phyloP scores from a whole-genome alignment of 2,329 filamentous ascomycete species.

The Chaetomium olivaceum region DNA sequence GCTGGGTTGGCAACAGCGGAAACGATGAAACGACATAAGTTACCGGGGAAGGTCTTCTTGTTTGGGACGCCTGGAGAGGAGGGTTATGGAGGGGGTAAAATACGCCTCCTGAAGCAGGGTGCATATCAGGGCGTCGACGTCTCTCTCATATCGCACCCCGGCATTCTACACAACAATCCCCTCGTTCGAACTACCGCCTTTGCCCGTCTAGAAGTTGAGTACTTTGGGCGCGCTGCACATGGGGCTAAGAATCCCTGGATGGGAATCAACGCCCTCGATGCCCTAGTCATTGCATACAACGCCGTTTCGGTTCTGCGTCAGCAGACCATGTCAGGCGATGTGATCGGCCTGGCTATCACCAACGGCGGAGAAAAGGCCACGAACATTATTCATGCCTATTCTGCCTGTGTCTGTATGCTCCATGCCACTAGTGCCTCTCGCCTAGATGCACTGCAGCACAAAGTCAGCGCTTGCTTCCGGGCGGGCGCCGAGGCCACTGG shows the following conservation, averaged over 20 bases:
- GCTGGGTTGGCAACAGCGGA: conserved; percentile 9
- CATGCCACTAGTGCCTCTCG: neutral
- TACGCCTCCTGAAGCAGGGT: neutral
- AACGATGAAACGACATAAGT: neutral
- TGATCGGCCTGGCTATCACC: conserved; percentile 11
- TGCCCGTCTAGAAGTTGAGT: conserved; percentile 1
- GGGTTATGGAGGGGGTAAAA: conserved; percentile 11
- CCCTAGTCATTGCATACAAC: conserved; percentile 10
- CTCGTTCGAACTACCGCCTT: conserved; percentile 14
- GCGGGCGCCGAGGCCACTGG: conserved; percentile 13
- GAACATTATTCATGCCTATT: conserved; percentile 8
- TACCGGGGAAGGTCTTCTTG: conserved; percentile 1
- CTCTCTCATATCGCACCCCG: conserved; percentile 17
- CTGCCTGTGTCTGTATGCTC: conserved; percentile 11
- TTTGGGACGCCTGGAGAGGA: conserved; percentile 17
- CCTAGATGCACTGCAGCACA: neutral
- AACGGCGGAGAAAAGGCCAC: conserved; percentile 12
- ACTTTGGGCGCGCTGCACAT: conserved; percentile 6
- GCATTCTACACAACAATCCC: conserved; percentile 12
- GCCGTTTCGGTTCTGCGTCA: conserved; percentile 10
- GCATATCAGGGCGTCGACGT: conserved; percentile 13
- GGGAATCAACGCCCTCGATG: conserved; percentile 18
- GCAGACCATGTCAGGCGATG: conserved; percentile 16
- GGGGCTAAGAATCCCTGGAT: conserved; percentile 8
- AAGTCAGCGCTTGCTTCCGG: conserved; percentile 10